Evolutionary conservation across 129 eudicot species (phyloP), one percentile per base, ranked within the genome.

Genomic region (Chrysanthemum seticuspe): DNA sequence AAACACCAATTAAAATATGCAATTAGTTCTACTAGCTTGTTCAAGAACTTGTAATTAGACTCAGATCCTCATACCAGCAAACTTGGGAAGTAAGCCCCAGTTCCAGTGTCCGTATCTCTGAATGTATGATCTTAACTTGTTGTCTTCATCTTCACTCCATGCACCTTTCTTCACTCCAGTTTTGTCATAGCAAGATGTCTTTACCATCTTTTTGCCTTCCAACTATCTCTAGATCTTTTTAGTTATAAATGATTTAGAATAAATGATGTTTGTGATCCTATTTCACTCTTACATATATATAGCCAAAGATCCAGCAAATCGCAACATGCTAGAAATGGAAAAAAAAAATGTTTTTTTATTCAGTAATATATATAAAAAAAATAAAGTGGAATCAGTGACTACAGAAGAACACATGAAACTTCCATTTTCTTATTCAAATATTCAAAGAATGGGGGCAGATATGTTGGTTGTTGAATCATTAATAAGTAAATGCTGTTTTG

Each of bases 131-230:
- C 44, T 77, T 67, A 86, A 51, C 62, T 86, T 86, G 31, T 77
- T 55, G 68, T 85, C 90, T 85, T 85, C 90, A 1, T 85, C 90
- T 62, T 72, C 71, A 65, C 83, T 85, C 89, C 89, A 86, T 10
- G 83, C 82, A n/a, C 91, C 91, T 73, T 78, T 83, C 65, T 80
- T 83, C 63, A 77, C 34, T 59, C 87, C 90, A 48, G 71, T 76
- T 34, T 78, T 54, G 74, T 86, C 87, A 31, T 27, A 52, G 2
- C n/a, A 9, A 13, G 83, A 71, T n/a, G 73, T 18, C 68, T 77
- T 83, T 74, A 55, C 82, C 90, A 86, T 83, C n/a, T 58, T 75
- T 72, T 63, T 25, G 14, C 14, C 40, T 49, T 14, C 6, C 19
- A 65, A n/a, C 11, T 53, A 25, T 51, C 10, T 69, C 50, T 64